Conservation (phyloP, 2,329 filamentous ascomycete genomes). For the Alternaria tenuissima region DNA sequence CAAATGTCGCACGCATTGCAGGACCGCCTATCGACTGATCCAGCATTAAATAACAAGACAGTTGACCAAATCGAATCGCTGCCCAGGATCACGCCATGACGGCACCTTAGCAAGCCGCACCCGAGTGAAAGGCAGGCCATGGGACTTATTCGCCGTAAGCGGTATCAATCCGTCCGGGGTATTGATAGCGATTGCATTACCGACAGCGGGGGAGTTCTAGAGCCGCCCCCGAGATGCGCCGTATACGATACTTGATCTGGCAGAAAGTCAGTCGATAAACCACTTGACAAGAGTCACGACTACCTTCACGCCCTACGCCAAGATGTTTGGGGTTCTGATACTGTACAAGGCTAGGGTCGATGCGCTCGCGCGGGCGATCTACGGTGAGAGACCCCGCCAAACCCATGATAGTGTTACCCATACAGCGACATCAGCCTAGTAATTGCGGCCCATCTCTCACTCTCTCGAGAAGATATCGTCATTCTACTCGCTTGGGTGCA, state of each 20-base stretch:
- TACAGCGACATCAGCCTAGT: constrained; percentile 17
- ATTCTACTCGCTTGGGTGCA: constrained; percentile 8
- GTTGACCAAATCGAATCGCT: background rate
- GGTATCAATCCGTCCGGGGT: constrained; percentile 8
- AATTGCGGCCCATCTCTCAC: constrained; percentile 9
- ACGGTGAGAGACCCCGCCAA: constrained; percentile 32
- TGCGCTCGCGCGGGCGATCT: constrained; percentile 31
- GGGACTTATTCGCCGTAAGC: constrained; percentile 14
- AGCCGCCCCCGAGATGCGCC: constrained; percentile 24
- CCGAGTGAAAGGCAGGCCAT: background rate
- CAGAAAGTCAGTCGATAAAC: constrained; percentile 13
- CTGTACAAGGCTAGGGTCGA: constrained; percentile 40
- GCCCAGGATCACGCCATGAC: constrained; percentile 1
- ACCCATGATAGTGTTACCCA: constrained; percentile 25
- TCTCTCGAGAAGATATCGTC: constrained; percentile 7
- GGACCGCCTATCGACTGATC: background rate
- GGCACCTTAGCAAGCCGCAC: background rate
- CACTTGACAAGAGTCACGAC: constrained; percentile 16
- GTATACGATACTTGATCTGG: constrained; percentile 13
- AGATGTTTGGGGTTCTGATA: constrained; percentile 42
- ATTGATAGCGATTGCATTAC: constrained; percentile 17
- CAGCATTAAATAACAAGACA: background rate
- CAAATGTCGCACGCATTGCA: constrained; percentile 2
- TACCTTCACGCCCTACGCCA: constrained; percentile 22
- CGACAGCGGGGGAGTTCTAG: constrained; percentile 24